Conservation (phyloP, 495 filamentous ascomycete genomes). For the Zalerion maritima region DNA sequence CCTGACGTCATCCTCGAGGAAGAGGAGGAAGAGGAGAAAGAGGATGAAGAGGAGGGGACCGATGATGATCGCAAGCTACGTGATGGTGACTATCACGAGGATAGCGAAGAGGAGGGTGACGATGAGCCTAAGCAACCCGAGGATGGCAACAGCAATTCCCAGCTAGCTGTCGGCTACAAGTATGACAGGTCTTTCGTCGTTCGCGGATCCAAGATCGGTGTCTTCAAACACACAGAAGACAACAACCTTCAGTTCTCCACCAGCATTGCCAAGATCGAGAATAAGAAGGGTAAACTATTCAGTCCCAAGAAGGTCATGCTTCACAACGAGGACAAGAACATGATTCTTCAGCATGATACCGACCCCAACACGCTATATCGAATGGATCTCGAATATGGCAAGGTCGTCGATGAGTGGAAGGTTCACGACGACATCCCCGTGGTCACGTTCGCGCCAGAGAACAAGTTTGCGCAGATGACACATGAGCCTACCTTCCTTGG, state of each 20-base stretch:
- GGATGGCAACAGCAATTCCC: slow-evolving; percentile 83
- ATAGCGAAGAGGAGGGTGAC: slow-evolving; percentile 82
- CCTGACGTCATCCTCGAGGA: slow-evolving; percentile 43
- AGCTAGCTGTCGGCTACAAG: slow-evolving; percentile 96
- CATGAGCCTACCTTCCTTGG: slow-evolving; percentile 89
- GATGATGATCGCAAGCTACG: slow-evolving; percentile 43
- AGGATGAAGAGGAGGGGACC: slow-evolving; percentile 48
- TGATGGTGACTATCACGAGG: slow-evolving; percentile 69
- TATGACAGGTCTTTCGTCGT: slow-evolving; percentile 95
- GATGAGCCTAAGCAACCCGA: slow-evolving; percentile 56
- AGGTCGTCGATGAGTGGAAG: slow-evolving; percentile 99
- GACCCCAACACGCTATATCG: slow-evolving; percentile 89
- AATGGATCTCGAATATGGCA: slow-evolving; percentile 96
- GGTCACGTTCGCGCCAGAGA: slow-evolving; percentile 79
- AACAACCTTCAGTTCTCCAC: slow-evolving; percentile 95
- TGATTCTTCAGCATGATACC: slow-evolving; percentile 76
- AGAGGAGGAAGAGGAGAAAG: slow-evolving; percentile 46
- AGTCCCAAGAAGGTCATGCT: slow-evolving; percentile 97
- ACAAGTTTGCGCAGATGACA: slow-evolving; percentile 97
- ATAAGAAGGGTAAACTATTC: slow-evolving; percentile 74
- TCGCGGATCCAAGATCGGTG: slow-evolving; percentile 91
- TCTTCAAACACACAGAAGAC: slow-evolving; percentile 91
- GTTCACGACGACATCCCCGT: slow-evolving; percentile 96
- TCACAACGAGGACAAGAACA: slow-evolving; percentile 78
- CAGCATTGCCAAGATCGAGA: slow-evolving; percentile 90